phyloP scores from a whole-genome alignment of 2,329 filamentous ascomycete species.

The Ascochyta viciae-villosae region DNA sequence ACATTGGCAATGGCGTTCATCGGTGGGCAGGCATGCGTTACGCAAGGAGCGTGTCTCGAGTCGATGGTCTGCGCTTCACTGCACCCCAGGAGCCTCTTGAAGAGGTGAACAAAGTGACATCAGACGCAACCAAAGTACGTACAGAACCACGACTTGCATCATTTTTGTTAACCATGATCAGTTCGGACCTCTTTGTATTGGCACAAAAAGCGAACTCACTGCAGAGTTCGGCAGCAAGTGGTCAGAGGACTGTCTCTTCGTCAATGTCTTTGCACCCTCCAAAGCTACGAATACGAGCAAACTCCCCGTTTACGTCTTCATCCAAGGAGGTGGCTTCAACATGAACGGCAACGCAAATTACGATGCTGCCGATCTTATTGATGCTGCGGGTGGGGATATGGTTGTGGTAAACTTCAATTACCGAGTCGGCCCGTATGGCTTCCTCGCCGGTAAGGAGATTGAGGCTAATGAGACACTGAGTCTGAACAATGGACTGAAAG shows the following conservation, averaged over 20 bases:
- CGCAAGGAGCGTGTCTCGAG: slow-evolving; percentile 54
- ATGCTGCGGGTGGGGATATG: slow-evolving; percentile 41
- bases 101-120: slow-evolving; percentile 59
- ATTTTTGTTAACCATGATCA: slow-evolving; percentile 8
- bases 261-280: slow-evolving; percentile 48
- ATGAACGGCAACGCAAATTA: slow-evolving; percentile 46
- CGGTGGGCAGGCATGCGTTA: slow-evolving; percentile 80
- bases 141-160: neutral
- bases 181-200: slow-evolving; percentile 47
- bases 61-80: slow-evolving; percentile 62
- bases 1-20: slow-evolving; percentile 64
- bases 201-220: slow-evolving; percentile 30
- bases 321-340: slow-evolving; percentile 51
- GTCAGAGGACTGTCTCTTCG: slow-evolving; percentile 51
- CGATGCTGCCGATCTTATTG: slow-evolving; percentile 43
- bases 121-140: slow-evolving; percentile 26
- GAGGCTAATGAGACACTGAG: slow-evolving; percentile 36
- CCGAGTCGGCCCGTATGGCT: slow-evolving; percentile 50
- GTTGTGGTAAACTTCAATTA: slow-evolving; percentile 52
- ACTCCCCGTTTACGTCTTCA: slow-evolving; percentile 51
- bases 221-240: slow-evolving; percentile 36
- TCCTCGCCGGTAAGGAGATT: slow-evolving; percentile 45
- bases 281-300: slow-evolving; percentile 41
- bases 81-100: slow-evolving; percentile 68
- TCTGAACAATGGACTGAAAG: slow-evolving; percentile 49